phyloP scores from a whole-genome alignment of 2,329 filamentous ascomycete genomes.

The Oidium heveae region DNA sequence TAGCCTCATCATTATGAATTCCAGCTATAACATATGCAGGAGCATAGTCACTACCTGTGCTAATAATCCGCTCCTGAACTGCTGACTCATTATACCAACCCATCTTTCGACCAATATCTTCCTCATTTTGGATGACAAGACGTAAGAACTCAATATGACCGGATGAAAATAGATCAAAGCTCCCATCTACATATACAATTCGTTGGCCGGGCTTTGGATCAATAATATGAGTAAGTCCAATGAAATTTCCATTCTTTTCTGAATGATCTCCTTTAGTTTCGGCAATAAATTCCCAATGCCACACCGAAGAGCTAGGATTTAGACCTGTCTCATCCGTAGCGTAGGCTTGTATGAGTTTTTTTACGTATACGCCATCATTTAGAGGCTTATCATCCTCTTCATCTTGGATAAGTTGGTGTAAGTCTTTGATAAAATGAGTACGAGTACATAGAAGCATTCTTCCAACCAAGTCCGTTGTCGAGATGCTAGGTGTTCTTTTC shows the following conservation, averaged over 20 bases:
- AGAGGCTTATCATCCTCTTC: slow-evolving; percentile 35
- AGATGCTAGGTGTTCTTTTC: slow-evolving; percentile 86
- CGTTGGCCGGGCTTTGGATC: slow-evolving; percentile 52
- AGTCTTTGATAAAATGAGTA: slow-evolving; percentile 70
- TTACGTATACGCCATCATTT: slow-evolving; percentile 39
- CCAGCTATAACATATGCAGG: slow-evolving; percentile 79
- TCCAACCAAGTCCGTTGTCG: slow-evolving; percentile 91
- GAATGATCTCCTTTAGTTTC: slow-evolving; percentile 13
- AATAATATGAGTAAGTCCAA: slow-evolving; percentile 43
- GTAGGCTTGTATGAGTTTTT: slow-evolving; percentile 57
- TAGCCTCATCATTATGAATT: slow-evolving; percentile 81
- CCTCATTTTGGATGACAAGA: slow-evolving; percentile 48
- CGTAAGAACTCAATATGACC: slow-evolving; percentile 91
- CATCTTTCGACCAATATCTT: slow-evolving; percentile 35
- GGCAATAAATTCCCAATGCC: slow-evolving; percentile 45
- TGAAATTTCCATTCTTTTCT: slow-evolving; percentile 35
- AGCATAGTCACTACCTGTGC: slow-evolving; percentile 43
- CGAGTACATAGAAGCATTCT: slow-evolving; percentile 94
- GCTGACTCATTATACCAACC: slow-evolving; percentile 54
- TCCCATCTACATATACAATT: slow-evolving; percentile 85
- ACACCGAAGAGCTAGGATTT: slow-evolving; percentile 58
- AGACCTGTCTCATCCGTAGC: slow-evolving; percentile 66
- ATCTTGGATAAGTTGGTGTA: slow-evolving; percentile 37
- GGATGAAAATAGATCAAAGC: slow-evolving; percentile 88
- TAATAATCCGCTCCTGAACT: slow-evolving; percentile 31